A percentile compares a stretch with the other conserved stretches of the same genome.
Conservation (phyloP, 305 asterid genomes). For the Fraxinus albicans region DNA sequence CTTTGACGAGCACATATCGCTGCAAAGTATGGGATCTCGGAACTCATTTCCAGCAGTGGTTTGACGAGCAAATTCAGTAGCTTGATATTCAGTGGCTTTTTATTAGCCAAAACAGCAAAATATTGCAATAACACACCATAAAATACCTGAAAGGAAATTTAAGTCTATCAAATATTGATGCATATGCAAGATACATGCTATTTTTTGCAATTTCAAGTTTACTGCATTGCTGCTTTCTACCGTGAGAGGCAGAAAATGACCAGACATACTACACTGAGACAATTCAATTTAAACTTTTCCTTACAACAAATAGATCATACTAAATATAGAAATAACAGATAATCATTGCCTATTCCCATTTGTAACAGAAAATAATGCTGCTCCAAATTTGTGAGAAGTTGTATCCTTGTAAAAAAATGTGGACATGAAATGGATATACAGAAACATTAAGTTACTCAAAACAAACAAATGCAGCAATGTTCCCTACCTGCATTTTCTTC, state of each 20-base stretch:
- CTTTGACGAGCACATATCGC: constrained; percentile 97
- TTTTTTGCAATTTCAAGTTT: not conserved
- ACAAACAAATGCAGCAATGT: constrained; percentile 18
- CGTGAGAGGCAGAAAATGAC: not conserved
- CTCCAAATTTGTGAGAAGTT: not conserved
- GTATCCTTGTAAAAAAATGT: not conserved
- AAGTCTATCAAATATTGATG: not conserved
- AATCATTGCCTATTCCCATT: not conserved
- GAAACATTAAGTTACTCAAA: constrained; percentile 5
- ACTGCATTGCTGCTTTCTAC: not conserved
- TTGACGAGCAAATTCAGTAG: constrained; percentile 69
- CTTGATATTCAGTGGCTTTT: constrained; percentile 65
- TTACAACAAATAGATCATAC: not conserved
- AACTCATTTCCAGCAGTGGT: constrained; percentile 93
- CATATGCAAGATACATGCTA: not conserved
- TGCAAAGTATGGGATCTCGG: constrained; percentile 86
- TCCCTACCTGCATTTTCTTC: constrained; percentile 87
- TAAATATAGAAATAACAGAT: not conserved
- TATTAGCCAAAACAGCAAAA: constrained; percentile 81
- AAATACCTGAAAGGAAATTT: constrained; percentile 52
- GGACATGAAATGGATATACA: constrained; percentile 19
- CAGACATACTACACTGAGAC: not conserved
- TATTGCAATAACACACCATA: constrained; percentile 87
- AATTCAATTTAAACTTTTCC: not conserved
- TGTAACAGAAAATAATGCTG: not conserved